These are phyloP conservation scores for Iris pallida DNA, from an alignment of 116 monocot species.

Conservation along the genomic window DNA sequence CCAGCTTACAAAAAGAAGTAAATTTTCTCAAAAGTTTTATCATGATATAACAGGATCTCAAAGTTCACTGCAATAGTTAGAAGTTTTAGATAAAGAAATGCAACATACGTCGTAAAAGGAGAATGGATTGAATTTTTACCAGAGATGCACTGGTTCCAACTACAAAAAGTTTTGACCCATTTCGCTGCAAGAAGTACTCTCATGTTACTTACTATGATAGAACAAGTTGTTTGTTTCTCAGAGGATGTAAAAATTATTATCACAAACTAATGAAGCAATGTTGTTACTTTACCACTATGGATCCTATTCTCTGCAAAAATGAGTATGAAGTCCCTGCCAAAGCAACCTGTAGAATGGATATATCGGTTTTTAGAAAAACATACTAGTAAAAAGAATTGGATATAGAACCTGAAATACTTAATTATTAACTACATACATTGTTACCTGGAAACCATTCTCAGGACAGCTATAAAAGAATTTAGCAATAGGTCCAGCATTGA, in stretches of 20 bases:
- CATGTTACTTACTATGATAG: background rate
- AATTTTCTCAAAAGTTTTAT: background rate
- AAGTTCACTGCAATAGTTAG: background rate
- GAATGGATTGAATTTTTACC: conserved; percentile 18
- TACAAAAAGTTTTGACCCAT: conserved; percentile 73
- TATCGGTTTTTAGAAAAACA: background rate
- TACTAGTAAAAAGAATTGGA: background rate
- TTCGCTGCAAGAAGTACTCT: conserved; percentile 34
- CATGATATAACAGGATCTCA: background rate
- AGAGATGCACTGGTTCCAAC: conserved; percentile 83
- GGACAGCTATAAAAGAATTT: conserved; percentile 10
- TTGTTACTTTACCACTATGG: conserved; percentile 51
- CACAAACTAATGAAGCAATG: background rate
- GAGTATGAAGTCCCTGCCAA: conserved; percentile 75
- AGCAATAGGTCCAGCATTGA: conserved; percentile 59
- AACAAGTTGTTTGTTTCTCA: background rate
- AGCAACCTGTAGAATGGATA: conserved; percentile 45
- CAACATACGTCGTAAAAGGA: background rate
- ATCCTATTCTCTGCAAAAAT: conserved; percentile 71
- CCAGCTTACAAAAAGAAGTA: too few species aligned
- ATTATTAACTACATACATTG: background rate
- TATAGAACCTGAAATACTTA: background rate
- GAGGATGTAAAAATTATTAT: background rate
- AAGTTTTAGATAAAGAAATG: background rate
- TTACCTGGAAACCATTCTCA: background rate